Evolutionary conservation across 2,329 filamentous ascomycete genomes (phyloP), one percentile per base, ranked within the genome.

Genomic region (Aspergillus sp.): DNA sequence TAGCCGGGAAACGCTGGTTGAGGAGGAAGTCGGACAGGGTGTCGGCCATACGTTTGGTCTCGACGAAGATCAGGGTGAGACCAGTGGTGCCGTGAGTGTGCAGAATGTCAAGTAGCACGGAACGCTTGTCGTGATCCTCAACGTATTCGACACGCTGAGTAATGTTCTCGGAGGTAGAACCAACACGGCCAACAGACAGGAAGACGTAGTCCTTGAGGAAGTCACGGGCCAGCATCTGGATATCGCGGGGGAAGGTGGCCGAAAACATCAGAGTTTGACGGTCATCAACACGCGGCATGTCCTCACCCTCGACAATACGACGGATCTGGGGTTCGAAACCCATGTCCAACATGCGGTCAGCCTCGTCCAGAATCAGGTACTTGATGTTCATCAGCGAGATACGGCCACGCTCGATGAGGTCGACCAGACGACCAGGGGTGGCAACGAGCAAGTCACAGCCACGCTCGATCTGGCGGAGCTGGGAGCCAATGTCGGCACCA

Each of bases 201-300:
- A 98, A 98, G 65, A 98, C 84, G 76, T 98, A 98, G 68, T 98
- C 93, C 79, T 95, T 96, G 68, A 98, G 77, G 82, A 98, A 98
- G 71, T 98, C 93, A 65, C 93, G 86, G 52, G 93, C 93, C 51
- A 98, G 86, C 87, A 97, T 94, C 80, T 98, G 93, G 49, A 98
- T 98, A 71, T 98, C 93, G 61, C 91, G 89, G 52, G 93, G 93
- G 82, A 98, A 98, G 53, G 93, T 98, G 70, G 93, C 93, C 37
- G 93, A 98, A 72, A 98, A 98, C 93, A 98, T 98, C 78, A 98
- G 91, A 47, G 93, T 98, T 75, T 98, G 93, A 66, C 93, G 90
- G 61, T 80, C 77, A 57, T 83, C 76, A 52, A 91, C 88, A 46
- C 74, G 72, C 49, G 93, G 93, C 93, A 98, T 98, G 64, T 98